Evolutionary conservation across 192 early-diverging fungal genomes (phyloP).

Genomic region (Phycomyces nitens): DNA sequence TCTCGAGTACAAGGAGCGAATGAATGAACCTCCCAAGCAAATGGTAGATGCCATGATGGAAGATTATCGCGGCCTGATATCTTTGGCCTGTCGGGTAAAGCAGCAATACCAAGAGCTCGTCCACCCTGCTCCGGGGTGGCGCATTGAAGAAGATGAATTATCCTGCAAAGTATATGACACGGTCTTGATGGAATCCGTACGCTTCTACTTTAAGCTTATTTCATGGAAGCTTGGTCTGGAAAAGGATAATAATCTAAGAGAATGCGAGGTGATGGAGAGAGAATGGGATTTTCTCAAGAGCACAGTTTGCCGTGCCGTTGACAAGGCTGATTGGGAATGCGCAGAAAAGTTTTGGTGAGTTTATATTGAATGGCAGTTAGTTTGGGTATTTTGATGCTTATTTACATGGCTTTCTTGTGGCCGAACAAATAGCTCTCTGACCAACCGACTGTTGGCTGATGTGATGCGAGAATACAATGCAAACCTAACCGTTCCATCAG

Average conservation of each 20-base stretch:
- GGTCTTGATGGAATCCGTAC: conserved; percentile 70
- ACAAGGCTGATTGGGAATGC: conserved; percentile 69
- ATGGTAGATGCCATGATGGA: conserved; percentile 80
- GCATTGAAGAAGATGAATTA: conserved; percentile 53
- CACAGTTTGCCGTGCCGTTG: conserved; percentile 61
- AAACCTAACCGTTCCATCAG: conserved; percentile 35
- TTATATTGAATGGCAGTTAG: too few relatives aligned
- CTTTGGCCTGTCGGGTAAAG: conserved; percentile 71
- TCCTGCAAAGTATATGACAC: conserved; percentile 55
- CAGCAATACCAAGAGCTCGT: conserved; percentile 63
- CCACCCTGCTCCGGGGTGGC: conserved; percentile 62
- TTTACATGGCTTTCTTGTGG: too few relatives aligned
- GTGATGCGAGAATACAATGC: conserved; percentile 48
- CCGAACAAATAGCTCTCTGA: conserved; percentile 48
- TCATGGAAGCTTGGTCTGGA: conserved; percentile 65
- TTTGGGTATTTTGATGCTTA: too few relatives aligned
- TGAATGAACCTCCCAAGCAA: conserved; percentile 52
- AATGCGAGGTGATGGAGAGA: conserved; percentile 75
- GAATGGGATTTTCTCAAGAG: conserved; percentile 77
- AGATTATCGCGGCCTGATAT: conserved; percentile 70
- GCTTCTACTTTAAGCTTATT: conserved; percentile 76
- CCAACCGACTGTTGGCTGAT: conserved; percentile 41
- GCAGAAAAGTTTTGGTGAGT: conserved; percentile 74
- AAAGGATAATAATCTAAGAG: conserved; percentile 55
- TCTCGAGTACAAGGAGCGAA: conserved; percentile 60